phyloP scores from a whole-genome alignment of 73 alveolate genomes.

The Paramecium sexaurelia region DNA sequence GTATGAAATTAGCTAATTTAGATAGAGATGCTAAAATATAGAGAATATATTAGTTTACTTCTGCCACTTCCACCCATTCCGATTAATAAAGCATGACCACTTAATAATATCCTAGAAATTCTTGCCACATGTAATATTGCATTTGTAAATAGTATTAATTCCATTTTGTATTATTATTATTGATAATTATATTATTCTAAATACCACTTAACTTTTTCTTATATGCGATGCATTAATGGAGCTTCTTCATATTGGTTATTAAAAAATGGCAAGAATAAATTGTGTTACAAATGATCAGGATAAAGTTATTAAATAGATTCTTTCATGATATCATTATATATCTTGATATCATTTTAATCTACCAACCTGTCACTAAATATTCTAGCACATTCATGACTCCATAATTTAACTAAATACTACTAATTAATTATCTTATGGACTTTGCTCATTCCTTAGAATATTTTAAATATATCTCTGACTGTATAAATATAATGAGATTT shows the following conservation, averaged over 20 bases:
- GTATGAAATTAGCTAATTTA: slow-evolving; percentile 72
- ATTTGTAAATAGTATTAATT: slow-evolving; percentile 80
- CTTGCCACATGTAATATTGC: slow-evolving; percentile 80
- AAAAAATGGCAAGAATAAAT: slow-evolving; percentile 74
- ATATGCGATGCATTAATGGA: slow-evolving; percentile 51
- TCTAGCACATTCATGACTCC: slow-evolving; percentile 96
- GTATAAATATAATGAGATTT: slow-evolving; percentile 86
- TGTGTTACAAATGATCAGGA: slow-evolving; percentile 74
- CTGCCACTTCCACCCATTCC: slow-evolving; percentile 90
- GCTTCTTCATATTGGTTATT: slow-evolving; percentile 59
- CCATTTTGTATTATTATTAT: slow-evolving; percentile 66
- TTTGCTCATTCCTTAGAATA: slow-evolving; percentile 91
- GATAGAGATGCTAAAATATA: slow-evolving; percentile 59
- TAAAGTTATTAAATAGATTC: slow-evolving; percentile 73
- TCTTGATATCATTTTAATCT: slow-evolving; percentile 66
- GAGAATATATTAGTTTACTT: background rate
- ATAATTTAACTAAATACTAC: slow-evolving; percentile 81
- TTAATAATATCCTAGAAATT: slow-evolving; percentile 75
- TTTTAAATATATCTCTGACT: slow-evolving; percentile 91
- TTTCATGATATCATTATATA: background rate
- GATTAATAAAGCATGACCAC: slow-evolving; percentile 82
- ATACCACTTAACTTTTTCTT: slow-evolving; percentile 36
- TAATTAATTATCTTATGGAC: slow-evolving; percentile 66
- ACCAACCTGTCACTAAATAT: slow-evolving; percentile 88
- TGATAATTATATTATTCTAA: slow-evolving; percentile 77